Percentiles rank a stretch among this genome's conserved stretches.
Evolutionary conservation across 2,329 filamentous ascomycete species (phyloP).

Genomic region (Epichloe elymi): DNA sequence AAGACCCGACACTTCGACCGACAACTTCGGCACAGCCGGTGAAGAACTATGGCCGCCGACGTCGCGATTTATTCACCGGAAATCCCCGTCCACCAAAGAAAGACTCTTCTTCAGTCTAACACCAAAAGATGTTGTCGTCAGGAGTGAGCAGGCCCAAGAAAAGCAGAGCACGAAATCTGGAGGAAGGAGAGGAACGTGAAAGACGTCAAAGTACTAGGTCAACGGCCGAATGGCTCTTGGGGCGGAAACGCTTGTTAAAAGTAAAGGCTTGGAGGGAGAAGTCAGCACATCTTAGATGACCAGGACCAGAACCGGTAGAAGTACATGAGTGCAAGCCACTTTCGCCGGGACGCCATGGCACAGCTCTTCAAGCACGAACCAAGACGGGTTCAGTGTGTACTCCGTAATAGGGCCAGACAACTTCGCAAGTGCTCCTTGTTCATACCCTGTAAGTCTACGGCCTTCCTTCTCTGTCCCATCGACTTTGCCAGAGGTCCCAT

Average conservation of each 20-base stretch:
- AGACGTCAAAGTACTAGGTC: background rate
- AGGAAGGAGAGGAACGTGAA: background rate
- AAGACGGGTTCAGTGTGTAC: background rate
- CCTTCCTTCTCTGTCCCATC: background rate
- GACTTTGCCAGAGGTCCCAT: background rate
- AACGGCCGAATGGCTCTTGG: background rate
- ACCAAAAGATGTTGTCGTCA: background rate
- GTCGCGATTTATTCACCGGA: background rate
- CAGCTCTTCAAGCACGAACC: background rate
- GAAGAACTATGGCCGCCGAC: background rate
- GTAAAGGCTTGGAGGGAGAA: constrained; percentile 1
- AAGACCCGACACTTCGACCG: background rate
- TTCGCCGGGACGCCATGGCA: background rate
- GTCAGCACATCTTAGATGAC: background rate
- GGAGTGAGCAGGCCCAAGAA: background rate
- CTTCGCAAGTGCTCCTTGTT: constrained; percentile 1
- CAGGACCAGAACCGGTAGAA: constrained; percentile 1
- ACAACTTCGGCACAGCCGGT: background rate
- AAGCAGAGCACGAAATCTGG: background rate
- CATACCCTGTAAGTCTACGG: background rate
- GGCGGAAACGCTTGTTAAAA: background rate
- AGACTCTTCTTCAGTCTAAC: background rate
- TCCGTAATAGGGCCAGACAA: background rate
- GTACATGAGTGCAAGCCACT: constrained; percentile 1
- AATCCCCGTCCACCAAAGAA: background rate